Conservation (phyloP, 2,329 filamentous ascomycete genomes). For the Blastomyces silverae region DNA sequence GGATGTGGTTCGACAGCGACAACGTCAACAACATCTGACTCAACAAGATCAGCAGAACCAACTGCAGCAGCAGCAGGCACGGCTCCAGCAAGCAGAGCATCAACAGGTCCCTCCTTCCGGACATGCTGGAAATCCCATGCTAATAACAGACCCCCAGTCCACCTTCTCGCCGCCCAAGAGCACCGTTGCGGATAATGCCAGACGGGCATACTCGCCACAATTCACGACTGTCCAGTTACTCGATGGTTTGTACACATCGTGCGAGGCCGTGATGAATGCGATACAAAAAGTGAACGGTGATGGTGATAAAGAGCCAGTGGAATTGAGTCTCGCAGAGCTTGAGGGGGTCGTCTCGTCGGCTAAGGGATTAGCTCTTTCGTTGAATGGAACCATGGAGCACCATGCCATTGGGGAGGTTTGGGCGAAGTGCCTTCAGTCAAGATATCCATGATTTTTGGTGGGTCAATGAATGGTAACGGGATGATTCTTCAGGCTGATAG, state of each 20-base stretch:
- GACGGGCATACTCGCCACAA: neutral
- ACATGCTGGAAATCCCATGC: neutral
- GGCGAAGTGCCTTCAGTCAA: neutral
- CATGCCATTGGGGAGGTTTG: conserved; percentile 8
- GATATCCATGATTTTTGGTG: neutral
- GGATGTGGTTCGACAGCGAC: neutral
- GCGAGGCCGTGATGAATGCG: conserved; percentile 7
- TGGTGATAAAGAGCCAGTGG: neutral
- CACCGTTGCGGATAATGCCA: neutral
- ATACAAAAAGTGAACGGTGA: conserved; percentile 5
- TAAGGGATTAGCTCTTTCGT: neutral
- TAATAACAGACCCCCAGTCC: neutral
- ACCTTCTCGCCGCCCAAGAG: neutral
- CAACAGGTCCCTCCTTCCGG: neutral
- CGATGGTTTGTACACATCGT: neutral
- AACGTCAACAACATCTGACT: neutral
- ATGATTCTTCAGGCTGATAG: neutral
- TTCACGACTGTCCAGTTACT: neutral
- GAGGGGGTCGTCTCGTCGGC: neutral
- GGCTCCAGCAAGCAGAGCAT: neutral
- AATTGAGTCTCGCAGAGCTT: conserved; percentile 4
- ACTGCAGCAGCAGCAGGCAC: neutral
- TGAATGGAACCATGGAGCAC: conserved; percentile 8
- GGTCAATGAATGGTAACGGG: neutral
- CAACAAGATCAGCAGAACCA: neutral